Conservation (phyloP, 192 early-diverging fungal species). For the Coemansia sp. region DNA sequence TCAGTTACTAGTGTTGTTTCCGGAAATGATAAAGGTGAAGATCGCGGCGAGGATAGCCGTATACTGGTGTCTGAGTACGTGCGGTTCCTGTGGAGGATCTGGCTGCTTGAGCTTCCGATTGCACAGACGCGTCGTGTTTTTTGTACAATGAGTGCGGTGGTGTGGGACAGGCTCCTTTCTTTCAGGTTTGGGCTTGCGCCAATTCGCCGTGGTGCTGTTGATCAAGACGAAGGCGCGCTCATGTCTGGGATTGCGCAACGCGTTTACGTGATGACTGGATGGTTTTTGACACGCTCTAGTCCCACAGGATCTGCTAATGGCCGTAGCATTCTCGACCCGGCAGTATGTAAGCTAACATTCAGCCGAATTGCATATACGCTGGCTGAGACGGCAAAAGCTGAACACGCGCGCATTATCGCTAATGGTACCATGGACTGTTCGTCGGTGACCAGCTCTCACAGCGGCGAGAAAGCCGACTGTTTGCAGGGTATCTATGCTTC, state of each 20-base stretch:
- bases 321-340: conserved; percentile 10
- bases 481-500: conserved; percentile 13
- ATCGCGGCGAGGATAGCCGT: conserved; percentile 1
- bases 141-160: conserved; percentile 8
- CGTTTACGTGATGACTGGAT: conserved; percentile 18
- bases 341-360: conserved; percentile 32
- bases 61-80: conserved; percentile 27
- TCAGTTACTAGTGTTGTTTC: background rate
- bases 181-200: background rate
- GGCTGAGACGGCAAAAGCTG: background rate
- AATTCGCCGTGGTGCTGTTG: background rate
- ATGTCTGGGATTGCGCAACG: conserved; percentile 1
- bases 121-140: conserved; percentile 9
- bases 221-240: background rate
- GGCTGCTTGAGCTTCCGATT: conserved; percentile 19
- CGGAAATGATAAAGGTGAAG: background rate
- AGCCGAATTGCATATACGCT: conserved; percentile 13
- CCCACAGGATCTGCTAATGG: background rate
- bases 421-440: background rate
- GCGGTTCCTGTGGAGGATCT: conserved; percentile 30
- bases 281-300: conserved; percentile 26
- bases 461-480: background rate
- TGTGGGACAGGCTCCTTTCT: conserved; percentile 30
- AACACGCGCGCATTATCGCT: background rate
- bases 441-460: background rate